Evolutionary conservation across 2,329 filamentous ascomycete genomes (phyloP).

Genomic region (Diplocarpon rosae): DNA sequence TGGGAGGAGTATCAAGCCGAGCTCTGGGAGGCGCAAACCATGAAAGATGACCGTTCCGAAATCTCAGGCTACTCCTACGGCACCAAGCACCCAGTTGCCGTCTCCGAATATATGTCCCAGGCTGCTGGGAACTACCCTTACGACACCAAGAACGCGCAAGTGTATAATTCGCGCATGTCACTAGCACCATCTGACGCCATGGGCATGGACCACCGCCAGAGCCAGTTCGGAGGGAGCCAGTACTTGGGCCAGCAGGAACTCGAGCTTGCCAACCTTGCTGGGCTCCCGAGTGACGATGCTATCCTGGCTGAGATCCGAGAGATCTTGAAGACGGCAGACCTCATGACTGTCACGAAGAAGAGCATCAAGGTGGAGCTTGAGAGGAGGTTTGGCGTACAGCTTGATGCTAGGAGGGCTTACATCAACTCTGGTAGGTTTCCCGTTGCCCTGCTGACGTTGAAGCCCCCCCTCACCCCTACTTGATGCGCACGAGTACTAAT

Average conservation of each 20-base stretch:
- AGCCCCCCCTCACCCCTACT: no score
- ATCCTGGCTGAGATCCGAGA: slow-evolving; percentile 89
- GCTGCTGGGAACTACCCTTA: slow-evolving; percentile 22
- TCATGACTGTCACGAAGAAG: slow-evolving; percentile 99
- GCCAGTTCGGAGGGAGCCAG: slow-evolving; percentile 31
- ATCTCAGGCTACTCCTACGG: slow-evolving; percentile 90
- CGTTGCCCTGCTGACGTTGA: neutral
- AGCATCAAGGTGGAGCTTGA: slow-evolving; percentile 91
- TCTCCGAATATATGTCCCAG: slow-evolving; percentile 50
- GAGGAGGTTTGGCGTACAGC: slow-evolving; percentile 72
- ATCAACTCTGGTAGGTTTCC: slow-evolving; percentile 74
- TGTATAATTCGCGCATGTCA: slow-evolving; percentile 57
- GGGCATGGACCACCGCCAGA: slow-evolving; percentile 35
- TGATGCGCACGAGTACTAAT: slow-evolving; percentile 23
- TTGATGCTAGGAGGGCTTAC: slow-evolving; percentile 83
- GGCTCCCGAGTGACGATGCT: slow-evolving; percentile 78
- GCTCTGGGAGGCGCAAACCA: slow-evolving; percentile 81
- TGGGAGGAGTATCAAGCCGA: slow-evolving; percentile 99
- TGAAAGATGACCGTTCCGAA: slow-evolving; percentile 72
- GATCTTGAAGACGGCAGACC: slow-evolving; percentile 79
- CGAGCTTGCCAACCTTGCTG: slow-evolving; percentile 60
- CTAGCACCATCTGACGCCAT: slow-evolving; percentile 60
- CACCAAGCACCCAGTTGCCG: slow-evolving; percentile 57
- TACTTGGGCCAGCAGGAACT: slow-evolving; percentile 52
- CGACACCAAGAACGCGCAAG: slow-evolving; percentile 25